Percentiles rank a stretch among this genome's conserved stretches.
Evolutionary conservation across 2,329 filamentous ascomycete species (phyloP).

Genomic region (Blumeria graminis): DNA sequence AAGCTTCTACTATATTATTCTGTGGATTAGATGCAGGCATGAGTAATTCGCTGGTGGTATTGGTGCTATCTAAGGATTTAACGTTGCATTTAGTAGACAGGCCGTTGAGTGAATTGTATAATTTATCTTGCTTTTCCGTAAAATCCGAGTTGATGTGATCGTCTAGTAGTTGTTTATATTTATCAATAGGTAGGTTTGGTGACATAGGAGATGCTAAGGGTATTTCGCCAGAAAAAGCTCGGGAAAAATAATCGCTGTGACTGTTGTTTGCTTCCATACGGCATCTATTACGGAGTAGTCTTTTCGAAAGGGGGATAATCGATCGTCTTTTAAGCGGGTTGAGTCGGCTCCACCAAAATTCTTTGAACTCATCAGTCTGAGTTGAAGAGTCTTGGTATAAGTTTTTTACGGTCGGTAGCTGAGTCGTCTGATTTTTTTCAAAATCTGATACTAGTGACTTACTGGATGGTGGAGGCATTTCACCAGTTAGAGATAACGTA

Average conservation of each 20-base stretch:
- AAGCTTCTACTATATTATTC: too few species aligned
- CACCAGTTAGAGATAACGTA: conserved; percentile 4
- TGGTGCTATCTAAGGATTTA: too few species aligned
- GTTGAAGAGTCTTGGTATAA: conserved; percentile 12
- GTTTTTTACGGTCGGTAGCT: conserved; percentile 3
- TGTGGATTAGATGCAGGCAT: too few species aligned
- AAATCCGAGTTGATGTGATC: too few species aligned
- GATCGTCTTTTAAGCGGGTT: conserved; percentile 7
- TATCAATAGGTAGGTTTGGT: not conserved
- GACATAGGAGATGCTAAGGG: not conserved
- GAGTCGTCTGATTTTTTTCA: conserved; percentile 2
- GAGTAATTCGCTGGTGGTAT: too few species aligned
- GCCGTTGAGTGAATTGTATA: too few species aligned
- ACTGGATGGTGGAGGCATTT: conserved; percentile 5
- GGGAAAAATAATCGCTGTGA: not conserved
- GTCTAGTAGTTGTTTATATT: too few species aligned
- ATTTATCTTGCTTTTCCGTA: too few species aligned
- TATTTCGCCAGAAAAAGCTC: not conserved
- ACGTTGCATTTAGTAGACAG: too few species aligned
- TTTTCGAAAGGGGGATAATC: conserved; percentile 12
- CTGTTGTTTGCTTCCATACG: not conserved
- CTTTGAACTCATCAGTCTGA: conserved; percentile 14
- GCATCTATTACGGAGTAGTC: conserved; percentile 13
- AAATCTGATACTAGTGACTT: conserved; percentile 7
- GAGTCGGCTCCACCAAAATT: conserved; percentile 13